Base-by-base conservation (phyloP, 2,329 filamentous ascomycete species). In the Trichoderma atroviride region DNA sequence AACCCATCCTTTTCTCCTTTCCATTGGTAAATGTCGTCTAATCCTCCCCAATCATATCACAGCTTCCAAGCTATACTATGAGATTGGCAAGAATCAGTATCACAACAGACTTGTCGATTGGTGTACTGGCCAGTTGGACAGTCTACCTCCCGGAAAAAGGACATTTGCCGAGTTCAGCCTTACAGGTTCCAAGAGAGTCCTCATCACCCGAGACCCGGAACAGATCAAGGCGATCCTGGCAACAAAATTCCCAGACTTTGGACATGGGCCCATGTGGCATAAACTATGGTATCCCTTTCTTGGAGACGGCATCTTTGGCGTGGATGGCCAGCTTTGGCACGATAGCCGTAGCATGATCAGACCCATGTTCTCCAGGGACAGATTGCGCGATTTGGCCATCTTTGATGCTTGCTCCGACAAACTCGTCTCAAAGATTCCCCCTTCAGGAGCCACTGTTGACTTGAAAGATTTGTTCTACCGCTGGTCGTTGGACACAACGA, bases 401-500 rank as follows among this genome's bases (percentile, higher is more conserved):
- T 89, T 91, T 63, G 89, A 92, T 73, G 79, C 76, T 3, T 88
- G 91, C 78, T 81, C 90, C 19, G 77, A 82, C 37, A 81, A 85
- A 31, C 79, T 93, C 69, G 81, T 92, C 31, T 80, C 82, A n/a
- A 83, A 84, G 27, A 83, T 93, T 10, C 88, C 88, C 0, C 76
- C 76, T 0, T 80, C 86, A 69, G 84, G 89, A 58, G 78, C 81
- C 2, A 83, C 82, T 0, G 83, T 91, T 11, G 86, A 92, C 72
- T 79, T 92, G 33, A 86, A 88, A 73, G 83, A 86, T 13, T 78
- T 90, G 10, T 89, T 91, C 74, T 91, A 91, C 74, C 83, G 85
- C 65, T 83, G 91, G 74, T 91, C 89, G 0, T 82, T 92, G 22
- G 89, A 92, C 71, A 86, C 88, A 0, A 88, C 89, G 0, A 92